phyloP scores from a whole-genome alignment of 257 asterid genomes.

The Eustoma russellianum region DNA sequence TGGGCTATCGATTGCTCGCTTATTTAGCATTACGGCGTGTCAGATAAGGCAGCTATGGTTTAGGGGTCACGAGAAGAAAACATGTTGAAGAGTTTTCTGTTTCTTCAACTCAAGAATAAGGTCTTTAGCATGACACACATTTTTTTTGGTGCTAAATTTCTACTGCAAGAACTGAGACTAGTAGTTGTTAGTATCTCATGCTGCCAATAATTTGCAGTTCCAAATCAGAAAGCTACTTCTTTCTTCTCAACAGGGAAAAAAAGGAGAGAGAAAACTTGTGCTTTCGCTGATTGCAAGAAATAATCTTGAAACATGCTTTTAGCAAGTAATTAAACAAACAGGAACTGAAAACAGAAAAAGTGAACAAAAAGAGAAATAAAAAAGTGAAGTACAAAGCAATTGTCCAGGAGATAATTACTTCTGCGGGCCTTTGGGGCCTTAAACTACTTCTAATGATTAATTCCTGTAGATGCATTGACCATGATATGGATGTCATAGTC shows the following conservation, averaged over 20 bases:
- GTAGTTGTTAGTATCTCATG: conserved; percentile 11
- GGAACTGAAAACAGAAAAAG: background rate
- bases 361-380: background rate
- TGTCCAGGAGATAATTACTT: too few relatives aligned
- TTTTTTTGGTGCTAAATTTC: conserved; percentile 24
- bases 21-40: conserved; percentile 73
- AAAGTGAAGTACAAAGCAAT: background rate
- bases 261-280: too few relatives aligned
- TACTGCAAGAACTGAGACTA: conserved; percentile 1
- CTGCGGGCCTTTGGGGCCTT: conserved; percentile 3
- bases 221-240: conserved; percentile 1
- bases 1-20: conserved; percentile 69
- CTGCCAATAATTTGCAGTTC: conserved; percentile 9
- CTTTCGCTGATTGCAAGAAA: background rate
- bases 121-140: conserved; percentile 24
- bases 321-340: background rate
- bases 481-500: background rate
- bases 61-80: background rate
- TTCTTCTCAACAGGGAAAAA: too few relatives aligned
- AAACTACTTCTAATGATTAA: background rate
- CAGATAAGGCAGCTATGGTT: conserved; percentile 24
- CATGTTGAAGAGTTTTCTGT: conserved; percentile 23
- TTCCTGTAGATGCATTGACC: background rate
- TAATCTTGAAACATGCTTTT: background rate
- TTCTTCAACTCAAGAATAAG: conserved; percentile 36